Conservation (phyloP, 2,329 filamentous ascomycete species). For the Microsporum audouinii region DNA sequence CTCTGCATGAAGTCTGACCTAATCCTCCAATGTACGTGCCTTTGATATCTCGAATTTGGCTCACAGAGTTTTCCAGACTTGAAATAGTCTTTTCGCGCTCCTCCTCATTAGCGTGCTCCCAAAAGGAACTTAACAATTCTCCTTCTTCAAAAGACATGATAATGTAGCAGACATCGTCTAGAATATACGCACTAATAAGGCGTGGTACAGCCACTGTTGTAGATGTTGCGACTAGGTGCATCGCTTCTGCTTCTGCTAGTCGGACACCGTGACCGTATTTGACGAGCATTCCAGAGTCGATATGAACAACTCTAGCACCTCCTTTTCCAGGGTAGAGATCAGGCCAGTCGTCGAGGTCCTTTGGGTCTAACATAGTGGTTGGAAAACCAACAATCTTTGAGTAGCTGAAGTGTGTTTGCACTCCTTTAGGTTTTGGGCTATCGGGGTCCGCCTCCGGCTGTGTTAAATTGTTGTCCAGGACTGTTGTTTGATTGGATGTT, state of each 20-base stretch:
- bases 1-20: background rate
- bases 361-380: constrained; percentile 4
- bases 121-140: background rate
- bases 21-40: constrained; percentile 8
- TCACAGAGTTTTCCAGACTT: constrained; percentile 6
- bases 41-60: constrained; percentile 7
- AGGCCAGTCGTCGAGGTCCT: constrained; percentile 4
- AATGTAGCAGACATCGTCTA: constrained; percentile 8
- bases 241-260: constrained; percentile 11
- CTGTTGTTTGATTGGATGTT: background rate
- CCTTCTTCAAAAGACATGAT: constrained; percentile 9
- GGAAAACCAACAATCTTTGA: constrained; percentile 7
- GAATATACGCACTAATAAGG: constrained; percentile 7
- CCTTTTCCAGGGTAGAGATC: background rate
- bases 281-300: constrained; percentile 5
- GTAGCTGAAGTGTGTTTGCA: constrained; percentile 1
- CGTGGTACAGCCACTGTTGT: constrained; percentile 5
- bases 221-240: constrained; percentile 6
- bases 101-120: background rate
- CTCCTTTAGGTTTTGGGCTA: background rate
- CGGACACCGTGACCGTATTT: constrained; percentile 7
- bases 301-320: constrained; percentile 2
- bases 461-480: background rate
- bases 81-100: constrained; percentile 4
- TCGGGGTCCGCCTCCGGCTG: background rate